A percentile compares a stretch with the other conserved stretches of the same genome.
Conservation (phyloP, 1,284 basidiomycete genomes). For the Leccinum cinnamomeum region DNA sequence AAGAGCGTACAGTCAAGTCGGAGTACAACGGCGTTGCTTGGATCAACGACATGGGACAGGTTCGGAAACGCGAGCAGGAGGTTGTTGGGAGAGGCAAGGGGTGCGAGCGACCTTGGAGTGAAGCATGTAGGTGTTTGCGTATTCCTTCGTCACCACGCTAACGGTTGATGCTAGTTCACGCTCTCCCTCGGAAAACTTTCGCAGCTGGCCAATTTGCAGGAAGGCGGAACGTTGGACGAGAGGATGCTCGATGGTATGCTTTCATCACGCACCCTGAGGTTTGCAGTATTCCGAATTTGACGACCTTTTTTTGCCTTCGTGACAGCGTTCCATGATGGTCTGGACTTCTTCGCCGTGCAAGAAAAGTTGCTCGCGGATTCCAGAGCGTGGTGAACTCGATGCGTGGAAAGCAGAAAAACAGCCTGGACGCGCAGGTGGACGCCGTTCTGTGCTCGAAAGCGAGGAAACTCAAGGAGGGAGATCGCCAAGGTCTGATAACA, state of each 20-base stretch:
- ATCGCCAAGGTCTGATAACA: slow-evolving; percentile 44
- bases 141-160: background rate
- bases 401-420: slow-evolving; percentile 60
- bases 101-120: slow-evolving; percentile 59
- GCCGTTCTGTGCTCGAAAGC: slow-evolving; percentile 58
- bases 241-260: slow-evolving; percentile 53
- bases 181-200: slow-evolving; percentile 90
- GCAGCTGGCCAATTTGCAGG: slow-evolving; percentile 73
- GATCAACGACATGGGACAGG: slow-evolving; percentile 82
- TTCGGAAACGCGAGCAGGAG: slow-evolving; percentile 67
- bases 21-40: slow-evolving; percentile 68
- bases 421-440: slow-evolving; percentile 67
- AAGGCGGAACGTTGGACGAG: slow-evolving; percentile 47
- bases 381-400: slow-evolving; percentile 46
- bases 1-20: slow-evolving; percentile 8
- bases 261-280: background rate
- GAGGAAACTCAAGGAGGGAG: slow-evolving; percentile 41
- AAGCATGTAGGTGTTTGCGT: slow-evolving; percentile 61
- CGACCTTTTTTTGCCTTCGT: background rate
- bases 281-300: slow-evolving; percentile 3
- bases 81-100: slow-evolving; percentile 61
- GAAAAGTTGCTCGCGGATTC: slow-evolving; percentile 60
- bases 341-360: slow-evolving; percentile 77
- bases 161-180: slow-evolving; percentile 62
- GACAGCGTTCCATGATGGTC: slow-evolving; percentile 67